These are phyloP conservation scores for Straminergon stramineum DNA, from an alignment of 225 moss, liverwort and hornwort genomes.

Conservation along the genomic window DNA sequence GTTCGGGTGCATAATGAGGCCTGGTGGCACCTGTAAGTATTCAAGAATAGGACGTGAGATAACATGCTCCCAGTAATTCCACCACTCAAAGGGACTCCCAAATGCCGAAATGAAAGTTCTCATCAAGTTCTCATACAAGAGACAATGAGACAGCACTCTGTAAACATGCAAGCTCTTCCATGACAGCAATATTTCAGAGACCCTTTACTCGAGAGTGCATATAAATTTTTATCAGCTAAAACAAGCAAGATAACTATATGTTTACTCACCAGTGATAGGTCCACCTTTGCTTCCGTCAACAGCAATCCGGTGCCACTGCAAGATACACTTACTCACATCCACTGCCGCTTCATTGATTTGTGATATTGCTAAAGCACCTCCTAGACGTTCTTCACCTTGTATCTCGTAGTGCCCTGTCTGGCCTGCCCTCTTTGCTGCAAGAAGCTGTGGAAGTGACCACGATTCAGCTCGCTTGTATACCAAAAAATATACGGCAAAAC, in stretches of 20 bases:
- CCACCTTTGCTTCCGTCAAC: constrained; percentile 60
- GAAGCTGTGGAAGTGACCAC: constrained; percentile 27
- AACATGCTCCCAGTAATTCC: not conserved
- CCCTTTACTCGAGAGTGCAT: not conserved
- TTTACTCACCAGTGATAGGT: constrained; percentile 64
- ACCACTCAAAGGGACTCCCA: not conserved
- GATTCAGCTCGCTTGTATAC: not conserved
- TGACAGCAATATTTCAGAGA: not conserved
- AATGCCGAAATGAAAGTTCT: not conserved
- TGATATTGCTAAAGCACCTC: constrained; percentile 50
- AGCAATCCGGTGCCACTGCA: constrained; percentile 82
- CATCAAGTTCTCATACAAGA: not conserved
- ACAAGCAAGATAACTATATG: not conserved
- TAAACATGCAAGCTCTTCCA: not conserved
- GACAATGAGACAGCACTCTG: not conserved
- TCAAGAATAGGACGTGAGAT: not conserved
- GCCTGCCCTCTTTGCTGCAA: constrained; percentile 52
- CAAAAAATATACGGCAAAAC: not conserved
- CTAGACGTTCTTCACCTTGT: constrained; percentile 56
- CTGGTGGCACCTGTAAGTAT: constrained; percentile 67
- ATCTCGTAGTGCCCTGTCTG: constrained; percentile 50
- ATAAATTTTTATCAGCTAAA: not conserved
- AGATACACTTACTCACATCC: constrained; percentile 58
- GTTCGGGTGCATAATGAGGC: constrained; percentile 93
- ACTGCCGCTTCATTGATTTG: constrained; percentile 35